Base-by-base conservation (phyloP, 2,329 filamentous ascomycete genomes). In the Gaeumannomyces sp. region DNA sequence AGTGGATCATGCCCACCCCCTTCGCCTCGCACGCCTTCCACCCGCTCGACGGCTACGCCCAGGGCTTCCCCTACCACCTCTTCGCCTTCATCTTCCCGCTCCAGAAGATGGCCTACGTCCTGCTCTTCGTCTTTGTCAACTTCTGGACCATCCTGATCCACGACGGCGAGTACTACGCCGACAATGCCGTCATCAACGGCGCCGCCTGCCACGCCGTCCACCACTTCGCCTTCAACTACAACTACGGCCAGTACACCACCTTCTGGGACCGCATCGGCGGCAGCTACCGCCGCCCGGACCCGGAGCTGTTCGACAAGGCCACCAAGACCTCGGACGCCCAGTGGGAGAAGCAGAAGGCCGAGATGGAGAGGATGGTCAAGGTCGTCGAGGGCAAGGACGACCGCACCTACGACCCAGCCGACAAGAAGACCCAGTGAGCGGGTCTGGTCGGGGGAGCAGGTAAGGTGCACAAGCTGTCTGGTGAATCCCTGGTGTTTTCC, bases 1-100 rank as follows among this genome's bases (percentile, higher is more conserved):
- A 97, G 82, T 98, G 94, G 94, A 97, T 98, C 78, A 96, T 97
- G 92, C 94, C 94, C 3, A 96, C 92, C 3, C 94, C 94, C 0
- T 97, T 87, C 76, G 93, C 94, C 58, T 93, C 89, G 71, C 91
- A 97, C 74, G 94, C 94, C 65, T 98, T 98, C 85, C 93, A 98
- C 80, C 93, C 94, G 1, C 76, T 97, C 63, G 94, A 98, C 74
- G 94, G 94, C 73, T 97, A 89, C 78, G 84, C 88, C 14, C 94
- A 98, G 80, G 91, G 90, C 67, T 75, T 96, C 60, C 94, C 94
- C 0, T 98, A 98, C 80, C 94, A 98, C 79, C 71, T 97, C 70
- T 97, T 94, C 80, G 92, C 93, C 4, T 92, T 97, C 78, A 76
- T 97, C 72, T 95, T 97, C 78, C 94, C 94, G 0, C 84, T 98